These are phyloP conservation scores for Mycena haematopus DNA, from an alignment of 768 basidiomycete genomes.

Conservation along the genomic window DNA sequence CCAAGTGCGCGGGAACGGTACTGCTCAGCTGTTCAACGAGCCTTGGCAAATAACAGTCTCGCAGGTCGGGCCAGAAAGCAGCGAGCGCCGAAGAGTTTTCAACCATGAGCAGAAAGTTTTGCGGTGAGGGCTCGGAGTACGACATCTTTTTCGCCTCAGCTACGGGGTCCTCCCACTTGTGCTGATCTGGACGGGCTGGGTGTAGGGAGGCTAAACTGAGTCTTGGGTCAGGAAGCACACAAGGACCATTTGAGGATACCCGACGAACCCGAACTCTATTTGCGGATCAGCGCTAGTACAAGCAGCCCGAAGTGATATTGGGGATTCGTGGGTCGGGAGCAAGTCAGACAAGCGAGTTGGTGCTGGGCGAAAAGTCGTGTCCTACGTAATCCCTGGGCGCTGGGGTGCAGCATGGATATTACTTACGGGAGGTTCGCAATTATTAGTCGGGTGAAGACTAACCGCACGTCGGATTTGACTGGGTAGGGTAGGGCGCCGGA, in stretches of 20 bases:
- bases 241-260: not conserved
- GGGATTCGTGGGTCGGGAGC: slow-evolving; percentile 4
- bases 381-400: slow-evolving; percentile 20
- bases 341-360: slow-evolving; percentile 16
- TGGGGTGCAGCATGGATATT: slow-evolving; percentile 19
- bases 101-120: slow-evolving; percentile 54
- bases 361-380: not conserved
- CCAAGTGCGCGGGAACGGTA: slow-evolving; percentile 46
- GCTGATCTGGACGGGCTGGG: not conserved
- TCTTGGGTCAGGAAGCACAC: not conserved
- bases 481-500: not conserved
- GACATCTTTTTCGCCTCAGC: slow-evolving; percentile 7
- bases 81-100: slow-evolving; percentile 60
- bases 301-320: slow-evolving; percentile 8
- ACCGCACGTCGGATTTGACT: not conserved
- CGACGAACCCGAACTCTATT: slow-evolving; percentile 20
- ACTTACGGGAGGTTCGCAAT: slow-evolving; percentile 18
- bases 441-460: slow-evolving; percentile 20
- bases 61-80: slow-evolving; percentile 54
- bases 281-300: slow-evolving; percentile 8
- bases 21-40: slow-evolving; percentile 49
- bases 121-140: slow-evolving; percentile 7
- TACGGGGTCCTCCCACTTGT: not conserved
- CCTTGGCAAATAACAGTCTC: slow-evolving; percentile 50
- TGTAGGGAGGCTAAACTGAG: not conserved